These are phyloP conservation scores for Nitzschia palea DNA, from an alignment of 108 stramenopile species.

Conservation along the genomic window DNA sequence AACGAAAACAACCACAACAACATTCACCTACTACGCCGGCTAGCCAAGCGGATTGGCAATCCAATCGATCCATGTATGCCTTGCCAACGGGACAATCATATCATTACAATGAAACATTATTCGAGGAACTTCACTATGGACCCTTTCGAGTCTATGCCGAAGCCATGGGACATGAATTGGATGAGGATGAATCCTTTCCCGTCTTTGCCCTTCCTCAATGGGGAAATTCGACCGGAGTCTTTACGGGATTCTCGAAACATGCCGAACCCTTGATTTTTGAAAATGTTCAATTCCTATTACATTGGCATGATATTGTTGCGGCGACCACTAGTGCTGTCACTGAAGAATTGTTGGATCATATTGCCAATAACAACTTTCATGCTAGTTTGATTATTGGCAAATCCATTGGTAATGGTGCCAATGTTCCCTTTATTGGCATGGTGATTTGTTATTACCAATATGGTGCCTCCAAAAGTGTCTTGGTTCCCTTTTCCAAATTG, in stretches of 20 bases:
- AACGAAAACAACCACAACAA: background rate
- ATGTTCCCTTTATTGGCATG: constrained; percentile 24
- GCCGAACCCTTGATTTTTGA: constrained; percentile 30
- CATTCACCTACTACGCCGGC: background rate
- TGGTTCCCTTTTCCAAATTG: constrained; percentile 25
- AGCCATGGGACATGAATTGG: constrained; percentile 3
- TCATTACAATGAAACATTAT: constrained; percentile 29
- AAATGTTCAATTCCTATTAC: constrained; percentile 25
- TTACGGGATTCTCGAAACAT: constrained; percentile 20
- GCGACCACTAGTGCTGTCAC: constrained; percentile 19
- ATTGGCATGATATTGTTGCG: constrained; percentile 30
- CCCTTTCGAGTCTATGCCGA: constrained; percentile 36
- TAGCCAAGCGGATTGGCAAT: background rate
- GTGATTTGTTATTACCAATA: constrained; percentile 32
- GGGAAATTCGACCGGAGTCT: constrained; percentile 26
- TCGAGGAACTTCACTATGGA: constrained; percentile 20
- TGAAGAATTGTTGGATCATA: constrained; percentile 2
- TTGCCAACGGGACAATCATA: constrained; percentile 22
- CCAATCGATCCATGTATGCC: background rate
- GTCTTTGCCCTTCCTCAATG: constrained; percentile 38
- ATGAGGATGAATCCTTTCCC: constrained; percentile 34
- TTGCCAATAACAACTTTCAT: constrained; percentile 23
- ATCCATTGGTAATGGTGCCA: constrained; percentile 12
- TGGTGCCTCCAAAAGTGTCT: constrained; percentile 24
- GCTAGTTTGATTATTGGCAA: constrained; percentile 31